A percentile compares a stretch with the other conserved stretches of the same genome.
phyloP scores from a whole-genome alignment of 1,284 basidiomycete genomes.

The Mycena sp. region DNA sequence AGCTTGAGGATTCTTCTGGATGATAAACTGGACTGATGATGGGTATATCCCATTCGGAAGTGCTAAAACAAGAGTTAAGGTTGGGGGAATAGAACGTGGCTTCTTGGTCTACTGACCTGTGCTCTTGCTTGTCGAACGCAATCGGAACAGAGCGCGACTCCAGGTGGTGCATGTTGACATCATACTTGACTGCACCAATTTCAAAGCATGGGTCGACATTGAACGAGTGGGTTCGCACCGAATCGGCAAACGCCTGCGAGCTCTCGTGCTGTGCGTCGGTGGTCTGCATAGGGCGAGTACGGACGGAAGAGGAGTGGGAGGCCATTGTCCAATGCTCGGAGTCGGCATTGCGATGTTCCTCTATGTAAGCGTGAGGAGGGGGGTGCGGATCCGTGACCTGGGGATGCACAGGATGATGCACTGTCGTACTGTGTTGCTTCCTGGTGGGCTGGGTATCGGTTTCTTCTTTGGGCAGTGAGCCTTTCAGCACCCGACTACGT shows the following conservation, averaged over 20 bases:
- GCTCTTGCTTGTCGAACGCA: background rate
- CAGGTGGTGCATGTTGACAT: background rate
- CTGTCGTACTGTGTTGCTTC: background rate
- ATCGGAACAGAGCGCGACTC: background rate
- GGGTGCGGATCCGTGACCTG: background rate
- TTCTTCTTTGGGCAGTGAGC: conserved; percentile 25
- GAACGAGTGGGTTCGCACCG: background rate
- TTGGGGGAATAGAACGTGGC: too few relatives aligned
- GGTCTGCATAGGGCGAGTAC: background rate
- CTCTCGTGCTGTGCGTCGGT: background rate
- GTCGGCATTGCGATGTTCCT: background rate
- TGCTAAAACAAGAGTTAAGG: background rate
- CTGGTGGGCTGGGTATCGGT: background rate
- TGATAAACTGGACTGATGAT: background rate
- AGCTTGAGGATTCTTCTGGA: background rate
- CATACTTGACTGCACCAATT: background rate
- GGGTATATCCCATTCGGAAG: background rate
- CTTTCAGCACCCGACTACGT: conserved; percentile 14
- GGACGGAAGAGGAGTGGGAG: conserved; percentile 8
- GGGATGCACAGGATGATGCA: background rate
- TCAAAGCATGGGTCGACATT: background rate
- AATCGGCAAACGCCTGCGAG: too few relatives aligned
- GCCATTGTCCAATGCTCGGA: conserved; percentile 11
- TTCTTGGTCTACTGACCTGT: background rate
- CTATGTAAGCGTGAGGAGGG: background rate